Conservation (phyloP, 1,284 basidiomycete species). For the Ustilago bromivora region DNA sequence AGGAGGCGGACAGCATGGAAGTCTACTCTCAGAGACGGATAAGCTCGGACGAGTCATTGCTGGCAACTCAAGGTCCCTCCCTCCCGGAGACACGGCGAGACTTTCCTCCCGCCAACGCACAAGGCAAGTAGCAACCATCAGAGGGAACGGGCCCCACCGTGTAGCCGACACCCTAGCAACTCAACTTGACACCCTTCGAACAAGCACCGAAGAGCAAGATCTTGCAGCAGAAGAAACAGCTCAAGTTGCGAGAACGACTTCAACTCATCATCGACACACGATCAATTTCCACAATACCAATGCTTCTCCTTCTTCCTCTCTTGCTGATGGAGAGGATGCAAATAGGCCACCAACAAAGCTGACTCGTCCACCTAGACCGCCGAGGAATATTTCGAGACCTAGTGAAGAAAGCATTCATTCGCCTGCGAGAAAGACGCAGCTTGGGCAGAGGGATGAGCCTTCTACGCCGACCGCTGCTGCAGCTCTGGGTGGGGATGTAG, state of each 20-base stretch:
- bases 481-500: slow-evolving; percentile 5
- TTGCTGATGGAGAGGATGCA: neutral
- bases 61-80: neutral
- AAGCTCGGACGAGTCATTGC: slow-evolving; percentile 16
- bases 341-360: slow-evolving; percentile 21
- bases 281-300: slow-evolving; percentile 10
- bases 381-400: slow-evolving; percentile 31
- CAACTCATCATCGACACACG: slow-evolving; percentile 19
- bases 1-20: slow-evolving; percentile 4
- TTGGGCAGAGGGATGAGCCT: slow-evolving; percentile 8
- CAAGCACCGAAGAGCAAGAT: neutral
- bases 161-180: slow-evolving; percentile 30
- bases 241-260: neutral
- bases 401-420: slow-evolving; percentile 30
- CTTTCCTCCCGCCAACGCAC: slow-evolving; percentile 14
- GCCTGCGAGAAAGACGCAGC: neutral
- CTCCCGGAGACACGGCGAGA: slow-evolving; percentile 16
- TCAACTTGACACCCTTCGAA: slow-evolving; percentile 28
- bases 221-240: neutral
- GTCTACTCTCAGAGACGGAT: slow-evolving; percentile 4
- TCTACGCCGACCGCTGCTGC: slow-evolving; percentile 15
- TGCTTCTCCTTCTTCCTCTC: neutral
- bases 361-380: slow-evolving; percentile 36
- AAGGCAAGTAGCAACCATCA: slow-evolving; percentile 4
- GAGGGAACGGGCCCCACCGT: slow-evolving; percentile 13